Base-by-base conservation (phyloP, 306 rosid species). In the Rosa persica region DNA sequence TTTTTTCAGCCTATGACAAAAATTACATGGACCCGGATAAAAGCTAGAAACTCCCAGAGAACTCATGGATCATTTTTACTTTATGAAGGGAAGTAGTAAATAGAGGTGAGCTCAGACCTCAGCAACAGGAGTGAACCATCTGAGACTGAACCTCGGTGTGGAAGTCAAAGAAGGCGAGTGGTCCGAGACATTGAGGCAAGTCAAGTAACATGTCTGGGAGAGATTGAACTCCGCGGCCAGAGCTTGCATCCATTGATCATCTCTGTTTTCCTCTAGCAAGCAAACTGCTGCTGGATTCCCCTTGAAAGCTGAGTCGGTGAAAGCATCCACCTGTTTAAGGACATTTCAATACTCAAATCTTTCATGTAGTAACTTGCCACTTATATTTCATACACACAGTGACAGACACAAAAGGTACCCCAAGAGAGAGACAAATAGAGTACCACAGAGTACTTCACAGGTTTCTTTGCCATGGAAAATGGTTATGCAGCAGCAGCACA, bases 391-490 rank as follows among this genome's bases (percentile, higher is more conserved):
- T 16, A 27, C 25, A 27, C 3, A 70, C n/a, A 1, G 0, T 55
- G 2, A 55, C 62, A 55, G 11, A 61, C 4, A 64, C n/a, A 30
- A 25, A 72, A 49, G 16, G 8, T 8, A 16, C 5, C 2, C 12
- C 6, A 46, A 65, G 60, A 62, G 4, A 38, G 17, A 48, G 76
- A 68, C 15, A 60, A 54, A 54, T 19, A 54, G n/a, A 73, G 46
- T 79, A 91, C 92, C 91, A 92, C 85, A 19, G 34, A 80, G 77
- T 88, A 88, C 39, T 89, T 89, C 25, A 92, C 90, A 6, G 73
- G 81, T 75, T 85, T 87, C 70, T 27, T 79, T 16, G 90, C 89
- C 97, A 70, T 69, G 73, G 54, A 12, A 43, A 43, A 23, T 68
- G 73, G 25, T 25, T 69, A 43, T 69, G 52, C 73, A 43, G 55